These are phyloP conservation scores for Lactifluus piperatus DNA, from an alignment of 768 basidiomycete genomes.

Conservation along the genomic window DNA sequence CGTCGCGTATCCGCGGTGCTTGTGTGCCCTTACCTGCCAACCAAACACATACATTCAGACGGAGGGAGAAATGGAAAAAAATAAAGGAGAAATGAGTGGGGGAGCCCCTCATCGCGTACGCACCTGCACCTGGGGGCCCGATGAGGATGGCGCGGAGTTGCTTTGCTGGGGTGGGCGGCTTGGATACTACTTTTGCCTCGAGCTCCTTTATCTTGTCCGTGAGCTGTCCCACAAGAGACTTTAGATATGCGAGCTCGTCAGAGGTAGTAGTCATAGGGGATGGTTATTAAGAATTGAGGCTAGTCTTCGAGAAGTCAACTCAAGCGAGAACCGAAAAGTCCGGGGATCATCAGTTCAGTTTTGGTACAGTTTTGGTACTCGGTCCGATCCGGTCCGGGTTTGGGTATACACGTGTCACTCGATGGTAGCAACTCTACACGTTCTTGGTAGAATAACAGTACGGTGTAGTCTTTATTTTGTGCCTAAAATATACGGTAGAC, in stretches of 20 bases:
- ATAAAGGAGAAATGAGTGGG: background rate
- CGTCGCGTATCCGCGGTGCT: constrained; percentile 84
- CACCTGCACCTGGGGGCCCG: constrained; percentile 96
- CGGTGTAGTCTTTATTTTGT: too few species aligned
- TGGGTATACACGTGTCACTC: background rate
- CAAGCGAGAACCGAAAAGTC: background rate
- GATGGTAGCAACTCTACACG: too few species aligned
- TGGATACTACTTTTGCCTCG: constrained; percentile 51
- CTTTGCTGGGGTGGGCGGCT: constrained; percentile 49
- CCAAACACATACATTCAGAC: background rate
- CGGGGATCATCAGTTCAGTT: too few species aligned
- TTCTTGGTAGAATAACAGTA: too few species aligned
- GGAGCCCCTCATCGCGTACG: constrained; percentile 23
- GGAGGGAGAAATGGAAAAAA: background rate
- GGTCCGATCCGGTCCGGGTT: background rate
- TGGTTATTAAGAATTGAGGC: background rate
- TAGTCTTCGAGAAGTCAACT: too few species aligned
- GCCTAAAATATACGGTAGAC: too few species aligned
- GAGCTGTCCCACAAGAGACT: constrained; percentile 82
- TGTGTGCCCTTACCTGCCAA: constrained; percentile 92
- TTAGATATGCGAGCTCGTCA: constrained; percentile 91
- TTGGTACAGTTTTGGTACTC: too few species aligned
- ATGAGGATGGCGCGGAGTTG: constrained; percentile 88
- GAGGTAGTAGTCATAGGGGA: constrained; percentile 44
- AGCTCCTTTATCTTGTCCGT: constrained; percentile 80